These are phyloP conservation scores for Keqinozyma sinolaborantium DNA, from an alignment of 1,139 yeast genomes.

Conservation along the genomic window DNA sequence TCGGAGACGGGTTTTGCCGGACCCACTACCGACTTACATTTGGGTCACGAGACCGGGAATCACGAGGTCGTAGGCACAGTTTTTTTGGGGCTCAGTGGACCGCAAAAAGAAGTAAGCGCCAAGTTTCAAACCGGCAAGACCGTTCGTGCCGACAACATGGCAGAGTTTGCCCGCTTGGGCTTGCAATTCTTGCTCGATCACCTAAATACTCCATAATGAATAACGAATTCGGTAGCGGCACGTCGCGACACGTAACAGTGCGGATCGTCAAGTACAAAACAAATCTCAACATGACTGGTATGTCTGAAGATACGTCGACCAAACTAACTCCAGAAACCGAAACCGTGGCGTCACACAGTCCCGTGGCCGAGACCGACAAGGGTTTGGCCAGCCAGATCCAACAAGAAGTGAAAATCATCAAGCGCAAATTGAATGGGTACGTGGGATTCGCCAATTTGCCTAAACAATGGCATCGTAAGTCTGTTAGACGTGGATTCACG, in stretches of 20 bases:
- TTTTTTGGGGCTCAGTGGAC: constrained; percentile 70
- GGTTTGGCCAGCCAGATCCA: no score
- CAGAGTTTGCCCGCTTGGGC: constrained; percentile 66
- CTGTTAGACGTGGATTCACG: constrained; percentile 90
- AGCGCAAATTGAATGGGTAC: constrained; percentile 82
- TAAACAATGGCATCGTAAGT: constrained; percentile 97
- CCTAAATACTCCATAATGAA: constrained; percentile 10
- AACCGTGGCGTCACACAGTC: no score
- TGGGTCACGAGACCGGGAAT: constrained; percentile 13
- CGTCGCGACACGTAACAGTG: background rate
- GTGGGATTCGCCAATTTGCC: constrained; percentile 98
- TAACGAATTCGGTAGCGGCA: background rate
- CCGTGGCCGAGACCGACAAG: no score
- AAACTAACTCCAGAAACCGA: no score
- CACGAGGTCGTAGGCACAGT: constrained; percentile 57
- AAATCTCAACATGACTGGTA: constrained; percentile 6
- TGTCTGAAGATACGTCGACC: constrained; percentile 2
- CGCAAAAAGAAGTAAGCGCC: constrained; percentile 52
- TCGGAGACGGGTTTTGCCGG: constrained; percentile 91
- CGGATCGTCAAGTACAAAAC: background rate
- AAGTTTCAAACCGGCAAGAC: constrained; percentile 40
- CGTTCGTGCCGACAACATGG: constrained; percentile 69
- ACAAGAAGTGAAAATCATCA: constrained; percentile 56
- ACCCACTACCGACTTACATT: constrained; percentile 51
- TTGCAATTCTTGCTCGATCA: constrained; percentile 54